Evolutionary conservation across 257 asterid genomes (phyloP), one percentile per base, ranked within the genome.

Genomic region (Solanum chilense): DNA sequence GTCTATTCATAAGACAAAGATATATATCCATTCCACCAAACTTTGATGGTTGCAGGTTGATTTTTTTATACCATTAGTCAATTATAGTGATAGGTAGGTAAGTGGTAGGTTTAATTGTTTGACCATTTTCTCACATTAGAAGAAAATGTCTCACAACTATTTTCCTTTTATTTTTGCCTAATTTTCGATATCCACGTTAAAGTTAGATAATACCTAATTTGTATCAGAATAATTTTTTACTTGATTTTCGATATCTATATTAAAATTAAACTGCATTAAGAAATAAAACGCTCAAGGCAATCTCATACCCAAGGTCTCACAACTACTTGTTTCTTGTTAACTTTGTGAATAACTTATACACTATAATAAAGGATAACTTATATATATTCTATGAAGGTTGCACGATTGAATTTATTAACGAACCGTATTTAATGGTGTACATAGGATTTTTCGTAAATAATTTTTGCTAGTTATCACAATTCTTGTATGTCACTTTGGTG

Each of bases 211-310:
- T 14, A 16, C 16, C 0, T 18, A 7, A 18, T 49, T 49, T 0
- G 0, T 2, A 2, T 6, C 0, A 15, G 0, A 41, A 41, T 35
- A n/a, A n/a, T n/a, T n/a, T 42, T 39, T 7, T 0, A 7, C 42
- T 8, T 39, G 8, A 39, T 39, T 39, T 15, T 47, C 0, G 0
- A 49, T 49, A 49, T 15, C 0, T 0, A 49, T 0, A 2, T 49
- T 49, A 49, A 16, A 49, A 2, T 14, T 15, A 0, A 0, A 5
- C 0, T 14, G 15, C 10, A 41, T 41, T 41, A 2, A 49, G 1
- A 20, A 42, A 3, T 49, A 49, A 49, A 14, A 14, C 0, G 58
- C 58, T 15, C 1, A 49, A 5, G 7, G 1, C 58, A 7, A 49
- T 3, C 6, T 2, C 21, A 1, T 49, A 49, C 3, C 58, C 3